Percentiles rank a stretch among this genome's conserved stretches.
These are phyloP conservation scores for Nicotiana attenuata DNA, from an alignment of 257 asterid species.

Conservation along the genomic window DNA sequence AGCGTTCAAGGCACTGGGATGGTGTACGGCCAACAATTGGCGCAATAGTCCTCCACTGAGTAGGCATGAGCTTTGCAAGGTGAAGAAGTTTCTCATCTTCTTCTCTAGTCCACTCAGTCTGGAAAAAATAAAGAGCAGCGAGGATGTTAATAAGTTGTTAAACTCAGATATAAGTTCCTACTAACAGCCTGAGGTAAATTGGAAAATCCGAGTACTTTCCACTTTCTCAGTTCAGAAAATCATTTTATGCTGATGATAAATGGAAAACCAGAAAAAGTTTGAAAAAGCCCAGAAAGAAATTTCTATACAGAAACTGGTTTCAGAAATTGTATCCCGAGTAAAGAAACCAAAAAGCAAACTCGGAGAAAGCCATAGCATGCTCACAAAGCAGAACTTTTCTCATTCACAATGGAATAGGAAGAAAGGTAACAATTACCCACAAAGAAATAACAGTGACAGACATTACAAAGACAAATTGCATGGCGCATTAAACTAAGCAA, in stretches of 20 bases:
- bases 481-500: not conserved
- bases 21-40: slow-evolving; percentile 98
- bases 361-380: not conserved
- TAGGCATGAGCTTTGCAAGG: slow-evolving; percentile 98
- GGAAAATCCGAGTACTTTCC: not conserved
- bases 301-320: not conserved
- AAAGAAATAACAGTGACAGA: not conserved
- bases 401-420: not conserved
- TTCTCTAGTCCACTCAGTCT: slow-evolving; percentile 99
- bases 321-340: not conserved
- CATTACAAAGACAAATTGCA: not conserved
- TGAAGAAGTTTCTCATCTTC: slow-evolving; percentile 94
- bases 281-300: not conserved
- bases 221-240: not conserved
- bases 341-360: not conserved
- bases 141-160: not conserved
- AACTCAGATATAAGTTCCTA: not conserved
- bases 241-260: not conserved
- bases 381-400: not conserved
- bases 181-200: not conserved
- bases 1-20: slow-evolving; percentile 91
- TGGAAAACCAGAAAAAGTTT: not conserved
- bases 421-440: no score
- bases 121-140: slow-evolving; percentile 10
- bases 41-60: slow-evolving; percentile 98